Conservation (phyloP, 352 stramenopile genomes). For the Pythium volutum region DNA sequence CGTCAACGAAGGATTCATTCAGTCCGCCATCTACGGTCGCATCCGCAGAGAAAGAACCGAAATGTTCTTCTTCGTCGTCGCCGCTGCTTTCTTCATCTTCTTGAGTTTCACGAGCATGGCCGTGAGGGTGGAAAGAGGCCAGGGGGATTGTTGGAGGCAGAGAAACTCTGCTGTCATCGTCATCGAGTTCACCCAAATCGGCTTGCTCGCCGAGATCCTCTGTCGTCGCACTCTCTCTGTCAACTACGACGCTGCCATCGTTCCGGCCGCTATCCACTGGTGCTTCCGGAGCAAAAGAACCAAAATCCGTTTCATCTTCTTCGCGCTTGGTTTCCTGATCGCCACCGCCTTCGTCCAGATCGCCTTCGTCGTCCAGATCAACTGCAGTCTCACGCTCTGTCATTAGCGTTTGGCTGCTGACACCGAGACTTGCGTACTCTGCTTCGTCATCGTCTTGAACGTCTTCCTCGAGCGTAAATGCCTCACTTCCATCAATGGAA, state of each 20-base stretch:
- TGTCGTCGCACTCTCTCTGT: too few relatives aligned
- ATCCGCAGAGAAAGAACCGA: not conserved
- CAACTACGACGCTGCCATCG: too few relatives aligned
- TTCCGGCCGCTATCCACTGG: too few relatives aligned
- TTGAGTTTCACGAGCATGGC: not conserved
- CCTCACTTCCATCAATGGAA: slow-evolving; percentile 12
- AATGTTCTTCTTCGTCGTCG: not conserved
- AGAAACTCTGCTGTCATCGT: not conserved
- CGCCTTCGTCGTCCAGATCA: not conserved
- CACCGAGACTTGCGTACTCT: slow-evolving; percentile 12
- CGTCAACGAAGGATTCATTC: slow-evolving; percentile 5
- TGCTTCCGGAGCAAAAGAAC: too few relatives aligned
- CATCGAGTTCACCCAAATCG: not conserved
- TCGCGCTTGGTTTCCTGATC: not conserved
- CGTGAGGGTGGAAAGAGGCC: not conserved
- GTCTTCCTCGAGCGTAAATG: slow-evolving; percentile 4
- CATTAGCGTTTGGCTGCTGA: not conserved
- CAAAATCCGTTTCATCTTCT: too few relatives aligned
- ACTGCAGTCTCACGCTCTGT: not conserved
- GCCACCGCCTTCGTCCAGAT: not conserved
- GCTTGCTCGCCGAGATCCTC: not conserved
- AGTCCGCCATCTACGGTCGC: not conserved
- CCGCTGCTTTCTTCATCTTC: not conserved
- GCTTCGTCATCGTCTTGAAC: slow-evolving; percentile 1
- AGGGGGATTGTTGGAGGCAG: not conserved